A percentile compares a stretch with the other conserved stretches of the same genome.
phyloP scores from a whole-genome alignment of 331 rosid genomes.

The Acacia concinna region DNA sequence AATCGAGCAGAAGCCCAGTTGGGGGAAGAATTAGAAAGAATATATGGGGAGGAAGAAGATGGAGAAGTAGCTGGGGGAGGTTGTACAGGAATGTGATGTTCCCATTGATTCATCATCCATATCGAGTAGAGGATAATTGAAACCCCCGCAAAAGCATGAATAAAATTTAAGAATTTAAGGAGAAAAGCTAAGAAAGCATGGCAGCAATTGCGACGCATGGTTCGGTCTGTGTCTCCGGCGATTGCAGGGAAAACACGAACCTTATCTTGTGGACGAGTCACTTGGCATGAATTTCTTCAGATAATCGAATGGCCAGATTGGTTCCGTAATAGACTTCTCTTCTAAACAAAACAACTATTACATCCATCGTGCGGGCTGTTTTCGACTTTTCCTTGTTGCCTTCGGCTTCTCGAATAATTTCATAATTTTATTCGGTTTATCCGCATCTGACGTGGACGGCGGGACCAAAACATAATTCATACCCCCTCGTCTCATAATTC shows the following conservation, averaged over 20 bases:
- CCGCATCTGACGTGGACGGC: background rate
- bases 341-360: background rate
- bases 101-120: constrained; percentile 90
- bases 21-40: constrained; percentile 30
- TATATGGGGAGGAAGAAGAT: constrained; percentile 28
- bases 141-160: constrained; percentile 83
- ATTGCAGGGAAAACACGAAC: background rate
- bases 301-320: background rate
- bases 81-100: constrained; percentile 49
- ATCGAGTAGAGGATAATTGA: constrained; percentile 72
- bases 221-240: background rate
- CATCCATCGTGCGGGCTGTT: background rate
- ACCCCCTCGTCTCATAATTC: too few species aligned
- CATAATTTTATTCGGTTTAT: background rate
- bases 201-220: constrained; percentile 63
- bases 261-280: background rate
- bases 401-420: background rate
- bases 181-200: constrained; percentile 72
- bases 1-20: constrained; percentile 28
- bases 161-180: constrained; percentile 70
- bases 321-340: background rate
- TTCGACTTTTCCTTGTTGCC: background rate
- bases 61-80: constrained; percentile 41
- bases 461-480: background rate
- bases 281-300: background rate